A percentile compares a stretch with the other conserved stretches of the same genome.
Evolutionary conservation across 805 yeast species (phyloP).

Genomic region (Zygotorulaspora danielsina): DNA sequence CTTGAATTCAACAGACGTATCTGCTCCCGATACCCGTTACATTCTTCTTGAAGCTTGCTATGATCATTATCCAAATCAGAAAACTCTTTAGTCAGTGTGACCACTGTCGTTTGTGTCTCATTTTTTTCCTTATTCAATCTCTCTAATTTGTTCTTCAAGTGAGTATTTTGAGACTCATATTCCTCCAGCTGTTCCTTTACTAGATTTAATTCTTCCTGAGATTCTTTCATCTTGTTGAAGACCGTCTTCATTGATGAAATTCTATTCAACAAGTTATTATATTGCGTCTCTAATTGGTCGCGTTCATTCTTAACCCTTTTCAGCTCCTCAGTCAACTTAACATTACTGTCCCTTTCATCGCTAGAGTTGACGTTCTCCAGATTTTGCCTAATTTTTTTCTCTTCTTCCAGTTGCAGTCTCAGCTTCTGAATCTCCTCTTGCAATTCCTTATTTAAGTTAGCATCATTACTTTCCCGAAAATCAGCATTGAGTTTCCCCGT

Average conservation of each 20-base stretch:
- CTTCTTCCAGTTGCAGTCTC: constrained; percentile 5
- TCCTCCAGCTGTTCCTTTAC: constrained; percentile 49
- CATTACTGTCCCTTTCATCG: constrained; percentile 6
- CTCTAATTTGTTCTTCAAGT: constrained; percentile 36
- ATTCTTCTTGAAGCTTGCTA: constrained; percentile 48
- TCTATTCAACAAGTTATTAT: constrained; percentile 57
- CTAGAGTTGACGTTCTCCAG: constrained; percentile 5
- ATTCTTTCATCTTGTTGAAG: constrained; percentile 67
- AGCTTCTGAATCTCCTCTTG: neutral
- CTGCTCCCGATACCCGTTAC: constrained; percentile 45
- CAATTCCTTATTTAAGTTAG: neutral
- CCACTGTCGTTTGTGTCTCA: constrained; percentile 34
- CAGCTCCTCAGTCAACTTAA: constrained; percentile 31
- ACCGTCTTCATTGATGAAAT: constrained; percentile 70
- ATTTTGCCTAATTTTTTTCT: constrained; percentile 1
- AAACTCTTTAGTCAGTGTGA: constrained; percentile 41
- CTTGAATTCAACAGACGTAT: constrained; percentile 38
- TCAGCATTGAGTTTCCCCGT: neutral
- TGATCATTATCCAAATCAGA: constrained; percentile 49
- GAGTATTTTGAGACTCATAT: constrained; percentile 42
- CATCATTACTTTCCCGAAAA: neutral
- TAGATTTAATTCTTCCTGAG: constrained; percentile 57
- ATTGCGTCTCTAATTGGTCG: constrained; percentile 53
- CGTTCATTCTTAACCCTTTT: constrained; percentile 45
- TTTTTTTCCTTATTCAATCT: constrained; percentile 33